phyloP scores from a whole-genome alignment of 1,284 basidiomycete genomes.

The Pyrrhoderma noxium region DNA sequence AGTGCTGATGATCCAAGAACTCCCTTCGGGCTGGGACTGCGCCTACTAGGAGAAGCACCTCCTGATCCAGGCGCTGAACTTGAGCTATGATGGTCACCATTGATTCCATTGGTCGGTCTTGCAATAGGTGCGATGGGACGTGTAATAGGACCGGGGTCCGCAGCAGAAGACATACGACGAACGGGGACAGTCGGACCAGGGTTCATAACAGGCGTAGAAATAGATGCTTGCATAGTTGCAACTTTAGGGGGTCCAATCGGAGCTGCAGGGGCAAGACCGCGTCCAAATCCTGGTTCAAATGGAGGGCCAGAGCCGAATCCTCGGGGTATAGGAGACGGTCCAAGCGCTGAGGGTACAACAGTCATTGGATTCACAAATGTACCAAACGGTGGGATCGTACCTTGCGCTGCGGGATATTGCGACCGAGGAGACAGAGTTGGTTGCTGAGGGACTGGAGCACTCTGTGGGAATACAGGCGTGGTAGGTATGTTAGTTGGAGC shows the following conservation, averaged over 20 bases:
- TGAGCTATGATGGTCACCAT: constrained; percentile 26
- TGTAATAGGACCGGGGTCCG: constrained; percentile 41
- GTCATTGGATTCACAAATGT: constrained; percentile 34
- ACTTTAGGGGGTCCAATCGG: constrained; percentile 47
- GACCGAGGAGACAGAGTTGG: constrained; percentile 16
- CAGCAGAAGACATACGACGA: constrained; percentile 29
- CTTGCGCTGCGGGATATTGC: constrained; percentile 6
- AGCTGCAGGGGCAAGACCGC: constrained; percentile 33
- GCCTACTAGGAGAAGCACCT: constrained; percentile 53
- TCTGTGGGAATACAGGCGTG: constrained; percentile 16
- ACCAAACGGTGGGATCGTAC: constrained; percentile 32
- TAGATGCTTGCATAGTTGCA: constrained; percentile 26
- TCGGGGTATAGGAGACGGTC: constrained; percentile 46
- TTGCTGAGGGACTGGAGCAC: background rate
- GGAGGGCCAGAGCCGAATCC: constrained; percentile 39
- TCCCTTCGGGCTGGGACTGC: constrained; percentile 67
- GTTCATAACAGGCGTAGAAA: constrained; percentile 29
- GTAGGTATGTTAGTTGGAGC: constrained; percentile 7
- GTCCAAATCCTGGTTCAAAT: constrained; percentile 43
- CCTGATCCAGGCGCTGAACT: constrained; percentile 41
- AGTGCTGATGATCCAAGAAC: constrained; percentile 71
- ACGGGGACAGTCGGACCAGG: constrained; percentile 19
- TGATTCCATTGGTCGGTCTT: constrained; percentile 37
- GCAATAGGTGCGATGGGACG: constrained; percentile 43
- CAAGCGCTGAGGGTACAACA: constrained; percentile 37